phyloP scores from a whole-genome alignment of 805 yeast genomes.

The Cyberlindnera galapagoensis region DNA sequence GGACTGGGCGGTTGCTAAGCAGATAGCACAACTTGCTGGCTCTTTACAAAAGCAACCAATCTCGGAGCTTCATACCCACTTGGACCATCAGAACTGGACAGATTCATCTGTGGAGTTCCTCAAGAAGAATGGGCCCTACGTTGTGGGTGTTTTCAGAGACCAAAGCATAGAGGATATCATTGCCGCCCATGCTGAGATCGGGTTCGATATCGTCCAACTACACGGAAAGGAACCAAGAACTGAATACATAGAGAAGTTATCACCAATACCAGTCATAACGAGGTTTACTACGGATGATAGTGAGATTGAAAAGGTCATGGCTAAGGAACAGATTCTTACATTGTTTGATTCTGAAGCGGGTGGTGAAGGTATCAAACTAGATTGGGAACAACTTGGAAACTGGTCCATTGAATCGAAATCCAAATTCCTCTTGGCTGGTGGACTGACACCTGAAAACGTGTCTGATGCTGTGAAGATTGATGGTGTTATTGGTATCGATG shows the following conservation, averaged over 20 bases:
- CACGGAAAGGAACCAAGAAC: constrained; percentile 70
- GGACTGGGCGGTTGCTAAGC: constrained; percentile 35
- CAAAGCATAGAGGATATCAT: constrained; percentile 63
- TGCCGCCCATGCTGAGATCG: constrained; percentile 31
- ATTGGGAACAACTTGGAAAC: constrained; percentile 53
- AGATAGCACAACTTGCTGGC: constrained; percentile 35
- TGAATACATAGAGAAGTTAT: constrained; percentile 28
- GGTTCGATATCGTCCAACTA: constrained; percentile 75
- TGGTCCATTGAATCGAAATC: constrained; percentile 26
- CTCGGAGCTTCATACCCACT: constrained; percentile 2
- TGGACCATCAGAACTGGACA: constrained; percentile 5
- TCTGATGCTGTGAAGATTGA: constrained; percentile 35
- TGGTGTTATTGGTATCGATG: constrained; percentile 88
- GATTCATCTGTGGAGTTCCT: constrained; percentile 20
- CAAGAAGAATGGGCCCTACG: constrained; percentile 46
- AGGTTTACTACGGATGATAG: constrained; percentile 60
- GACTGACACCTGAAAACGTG: constrained; percentile 74
- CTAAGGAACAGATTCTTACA: constrained; percentile 42
- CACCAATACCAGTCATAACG: constrained; percentile 57
- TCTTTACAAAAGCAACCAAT: constrained; percentile 5
- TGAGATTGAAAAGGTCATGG: constrained; percentile 26
- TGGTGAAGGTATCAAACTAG: constrained; percentile 80
- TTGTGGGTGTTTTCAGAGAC: constrained; percentile 89
- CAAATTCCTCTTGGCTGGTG: constrained; percentile 78
- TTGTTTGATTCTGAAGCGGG: constrained; percentile 85